Conservation (phyloP, 73 alveolate species). For the Paramecium caudatum region DNA sequence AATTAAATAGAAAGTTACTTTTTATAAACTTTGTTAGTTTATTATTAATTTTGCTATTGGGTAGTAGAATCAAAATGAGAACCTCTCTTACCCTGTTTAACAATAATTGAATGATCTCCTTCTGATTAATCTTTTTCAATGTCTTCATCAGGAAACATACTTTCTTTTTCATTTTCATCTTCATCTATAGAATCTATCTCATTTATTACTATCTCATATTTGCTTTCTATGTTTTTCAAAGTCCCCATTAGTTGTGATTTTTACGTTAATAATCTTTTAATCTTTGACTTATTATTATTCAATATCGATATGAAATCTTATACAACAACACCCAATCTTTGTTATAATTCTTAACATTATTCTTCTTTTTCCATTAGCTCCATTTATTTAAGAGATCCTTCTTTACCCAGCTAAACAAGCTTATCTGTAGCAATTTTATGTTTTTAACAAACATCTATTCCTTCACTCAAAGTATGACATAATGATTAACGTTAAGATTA, state of each 20-base stretch:
- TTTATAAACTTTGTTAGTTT: too few relatives aligned
- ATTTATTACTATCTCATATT: constrained; percentile 11
- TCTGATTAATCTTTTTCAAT: neutral
- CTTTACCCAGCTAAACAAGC: neutral
- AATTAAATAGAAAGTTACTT: too few relatives aligned
- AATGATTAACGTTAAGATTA: too few relatives aligned
- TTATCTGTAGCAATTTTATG: neutral
- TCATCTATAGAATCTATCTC: neutral
- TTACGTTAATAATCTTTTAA: neutral
- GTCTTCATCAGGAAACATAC: neutral
- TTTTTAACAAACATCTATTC: neutral
- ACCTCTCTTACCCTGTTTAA: too few relatives aligned
- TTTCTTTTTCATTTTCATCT: constrained; percentile 1
- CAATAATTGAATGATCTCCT: neutral
- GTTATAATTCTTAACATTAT: neutral
- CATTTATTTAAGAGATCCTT: neutral
- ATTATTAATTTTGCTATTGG: too few relatives aligned
- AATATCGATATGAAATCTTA: neutral
- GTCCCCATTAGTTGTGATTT: neutral
- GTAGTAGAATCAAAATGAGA: too few relatives aligned
- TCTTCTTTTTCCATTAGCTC: constrained; percentile 25
- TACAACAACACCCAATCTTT: neutral
- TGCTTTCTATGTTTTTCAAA: neutral
- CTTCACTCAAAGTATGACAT: neutral
- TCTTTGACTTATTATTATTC: neutral